Conservation (phyloP, 2,329 filamentous ascomycete genomes). For the Phialophora macrospora region DNA sequence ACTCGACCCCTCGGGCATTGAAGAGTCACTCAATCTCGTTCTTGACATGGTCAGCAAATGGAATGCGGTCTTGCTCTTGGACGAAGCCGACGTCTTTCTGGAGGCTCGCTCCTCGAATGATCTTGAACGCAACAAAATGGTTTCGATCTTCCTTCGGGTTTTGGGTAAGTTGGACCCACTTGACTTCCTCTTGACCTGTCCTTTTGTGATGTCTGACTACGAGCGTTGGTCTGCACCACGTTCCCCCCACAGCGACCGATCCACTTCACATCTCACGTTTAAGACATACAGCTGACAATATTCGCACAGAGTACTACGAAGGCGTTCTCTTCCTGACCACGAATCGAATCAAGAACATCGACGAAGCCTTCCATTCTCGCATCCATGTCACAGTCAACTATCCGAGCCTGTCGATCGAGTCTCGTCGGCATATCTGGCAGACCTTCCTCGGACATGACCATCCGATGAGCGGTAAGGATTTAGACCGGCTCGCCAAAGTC, state of each 20-base stretch:
- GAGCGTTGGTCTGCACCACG: not conserved
- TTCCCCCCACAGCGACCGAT: not conserved
- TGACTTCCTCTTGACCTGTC: not conserved
- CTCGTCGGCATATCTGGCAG: constrained; percentile 31
- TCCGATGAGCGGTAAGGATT: constrained; percentile 21
- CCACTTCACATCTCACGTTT: constrained; percentile 9
- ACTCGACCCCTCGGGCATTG: constrained; percentile 49
- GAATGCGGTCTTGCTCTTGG: constrained; percentile 59
- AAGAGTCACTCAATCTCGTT: constrained; percentile 51
- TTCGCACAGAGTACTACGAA: constrained; percentile 39
- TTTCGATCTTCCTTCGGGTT: constrained; percentile 44
- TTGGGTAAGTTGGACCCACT: constrained; percentile 28
- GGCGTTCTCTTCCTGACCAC: constrained; percentile 44
- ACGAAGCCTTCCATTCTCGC: constrained; percentile 46
- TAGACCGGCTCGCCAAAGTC: constrained; percentile 30
- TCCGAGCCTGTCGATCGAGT: constrained; percentile 44
- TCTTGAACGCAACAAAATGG: constrained; percentile 53
- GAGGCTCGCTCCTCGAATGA: constrained; percentile 49
- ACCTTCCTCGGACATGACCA: constrained; percentile 29
- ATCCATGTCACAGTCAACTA: constrained; percentile 56
- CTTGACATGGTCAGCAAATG: constrained; percentile 57
- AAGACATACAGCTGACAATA: constrained; percentile 22
- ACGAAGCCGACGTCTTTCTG: constrained; percentile 54
- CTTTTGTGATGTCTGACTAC: no score
- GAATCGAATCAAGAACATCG: constrained; percentile 41